These are phyloP conservation scores for Kwoniella sp. DNA, from an alignment of 768 basidiomycete species.

Conservation along the genomic window DNA sequence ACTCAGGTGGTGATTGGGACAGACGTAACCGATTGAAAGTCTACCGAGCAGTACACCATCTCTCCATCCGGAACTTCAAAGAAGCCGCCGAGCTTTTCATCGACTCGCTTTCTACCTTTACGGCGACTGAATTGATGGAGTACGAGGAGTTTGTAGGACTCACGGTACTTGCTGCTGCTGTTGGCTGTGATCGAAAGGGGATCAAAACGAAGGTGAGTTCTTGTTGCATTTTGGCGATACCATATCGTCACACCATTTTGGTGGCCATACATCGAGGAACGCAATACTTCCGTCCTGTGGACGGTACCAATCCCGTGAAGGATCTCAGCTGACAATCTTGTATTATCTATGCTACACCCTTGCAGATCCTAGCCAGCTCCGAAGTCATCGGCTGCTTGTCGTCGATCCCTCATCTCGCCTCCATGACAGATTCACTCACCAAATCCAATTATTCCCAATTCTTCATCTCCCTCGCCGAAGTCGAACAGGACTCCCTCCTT, in stretches of 20 bases:
- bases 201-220: conserved; percentile 84
- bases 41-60: conserved; percentile 80
- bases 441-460: conserved; percentile 94
- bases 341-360: too few relatives aligned
- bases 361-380: conserved; percentile 76
- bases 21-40: conserved; percentile 94
- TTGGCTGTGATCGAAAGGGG: conserved; percentile 77
- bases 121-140: conserved; percentile 80
- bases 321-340: background rate
- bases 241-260: too few relatives aligned
- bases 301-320: too few relatives aligned
- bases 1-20: conserved; percentile 98
- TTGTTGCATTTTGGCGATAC: too few relatives aligned
- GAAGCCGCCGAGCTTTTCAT: conserved; percentile 79
- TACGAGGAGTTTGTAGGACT: conserved; percentile 90
- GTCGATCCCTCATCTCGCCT: conserved; percentile 76
- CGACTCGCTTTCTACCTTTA: conserved; percentile 91
- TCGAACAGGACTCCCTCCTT: conserved; percentile 84
- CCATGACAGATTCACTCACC: conserved; percentile 82
- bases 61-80: conserved; percentile 90
- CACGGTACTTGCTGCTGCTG: conserved; percentile 74
- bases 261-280: too few relatives aligned
- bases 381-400: conserved; percentile 85
- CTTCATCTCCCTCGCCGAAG: conserved; percentile 83
- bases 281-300: too few relatives aligned